Percentiles rank a stretch among this genome's conserved stretches.
Evolutionary conservation across 768 basidiomycete genomes (phyloP).

Genomic region (Neoboletus brunneissimus): DNA sequence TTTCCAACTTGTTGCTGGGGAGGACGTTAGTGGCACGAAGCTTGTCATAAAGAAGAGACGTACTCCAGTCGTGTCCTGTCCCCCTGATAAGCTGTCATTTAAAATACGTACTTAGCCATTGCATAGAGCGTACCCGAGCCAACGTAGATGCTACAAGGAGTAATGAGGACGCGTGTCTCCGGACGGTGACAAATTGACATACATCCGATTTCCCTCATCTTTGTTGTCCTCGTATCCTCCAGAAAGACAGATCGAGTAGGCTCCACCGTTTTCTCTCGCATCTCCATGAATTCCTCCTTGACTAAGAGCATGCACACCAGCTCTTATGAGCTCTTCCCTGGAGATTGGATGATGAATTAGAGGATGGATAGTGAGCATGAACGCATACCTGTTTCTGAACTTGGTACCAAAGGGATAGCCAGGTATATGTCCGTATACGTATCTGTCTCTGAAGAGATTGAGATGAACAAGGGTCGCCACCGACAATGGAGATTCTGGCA

Average conservation of each 20-base stretch:
- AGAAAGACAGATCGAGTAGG: slow-evolving; percentile 43
- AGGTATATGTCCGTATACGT: slow-evolving; percentile 31
- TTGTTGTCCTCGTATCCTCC: slow-evolving; percentile 42
- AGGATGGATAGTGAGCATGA: not conserved
- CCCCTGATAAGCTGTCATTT: slow-evolving; percentile 14
- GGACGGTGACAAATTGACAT: slow-evolving; percentile 7
- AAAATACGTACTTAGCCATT: not conserved
- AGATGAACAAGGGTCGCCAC: not conserved
- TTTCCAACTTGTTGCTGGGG: slow-evolving; percentile 20
- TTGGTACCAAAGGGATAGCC: slow-evolving; percentile 18
- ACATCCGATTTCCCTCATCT: slow-evolving; percentile 39
- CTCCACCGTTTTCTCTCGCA: slow-evolving; percentile 22
- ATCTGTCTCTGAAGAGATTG: slow-evolving; percentile 6
- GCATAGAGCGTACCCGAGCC: slow-evolving; percentile 27
- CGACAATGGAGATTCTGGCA: not conserved
- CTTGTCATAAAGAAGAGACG: not conserved
- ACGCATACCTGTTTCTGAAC: slow-evolving; percentile 22
- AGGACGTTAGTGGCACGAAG: not conserved
- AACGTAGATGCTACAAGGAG: slow-evolving; percentile 30
- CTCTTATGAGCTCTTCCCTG: slow-evolving; percentile 22
- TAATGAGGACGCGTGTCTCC: not conserved
- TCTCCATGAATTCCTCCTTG: slow-evolving; percentile 43
- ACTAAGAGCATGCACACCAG: slow-evolving; percentile 34
- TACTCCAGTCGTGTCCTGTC: slow-evolving; percentile 21
- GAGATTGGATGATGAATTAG: not conserved